Percentiles rank a stretch among this genome's conserved stretches.
Conservation (phyloP, 768 basidiomycete species). For the Lactifluus echinatus region DNA sequence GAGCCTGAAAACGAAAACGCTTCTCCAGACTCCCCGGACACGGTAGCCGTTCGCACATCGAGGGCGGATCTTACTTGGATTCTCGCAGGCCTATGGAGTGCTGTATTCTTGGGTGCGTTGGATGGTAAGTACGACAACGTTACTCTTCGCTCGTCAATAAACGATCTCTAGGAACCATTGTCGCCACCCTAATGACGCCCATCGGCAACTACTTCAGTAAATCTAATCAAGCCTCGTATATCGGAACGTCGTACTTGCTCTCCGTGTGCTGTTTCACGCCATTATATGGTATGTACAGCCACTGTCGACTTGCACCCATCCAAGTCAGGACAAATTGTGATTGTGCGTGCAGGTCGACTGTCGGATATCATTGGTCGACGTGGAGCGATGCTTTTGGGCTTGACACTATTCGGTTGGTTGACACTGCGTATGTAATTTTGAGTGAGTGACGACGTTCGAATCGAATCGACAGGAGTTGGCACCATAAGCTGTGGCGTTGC, state of each 20-base stretch:
- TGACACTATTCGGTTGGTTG: slow-evolving; percentile 63
- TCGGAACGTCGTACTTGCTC: slow-evolving; percentile 81
- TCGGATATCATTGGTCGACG: slow-evolving; percentile 81
- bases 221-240: slow-evolving; percentile 73
- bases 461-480: slow-evolving; percentile 49
- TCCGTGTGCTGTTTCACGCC: slow-evolving; percentile 90
- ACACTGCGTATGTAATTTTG: slow-evolving; percentile 25
- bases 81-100: slow-evolving; percentile 71
- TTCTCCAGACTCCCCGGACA: background rate
- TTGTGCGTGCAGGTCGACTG: slow-evolving; percentile 52
- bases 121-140: slow-evolving; percentile 45
- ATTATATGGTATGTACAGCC: slow-evolving; percentile 53
- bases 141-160: background rate
- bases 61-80: slow-evolving; percentile 57
- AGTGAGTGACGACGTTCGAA: background rate
- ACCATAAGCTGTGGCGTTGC: slow-evolving; percentile 84
- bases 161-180: slow-evolving; percentile 56
- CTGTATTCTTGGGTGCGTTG: slow-evolving; percentile 75
- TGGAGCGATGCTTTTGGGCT: slow-evolving; percentile 77
- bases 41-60: slow-evolving; percentile 25
- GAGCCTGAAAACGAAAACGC: background rate
- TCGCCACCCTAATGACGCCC: slow-evolving; percentile 76
- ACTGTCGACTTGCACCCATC: slow-evolving; percentile 14
- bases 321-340: slow-evolving; percentile 5
- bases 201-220: slow-evolving; percentile 82